Percentiles rank a stretch among this genome's conserved stretches.
Evolutionary conservation across 2,329 filamentous ascomycete genomes (phyloP).

Genomic region (Diaporthe ampelina): DNA sequence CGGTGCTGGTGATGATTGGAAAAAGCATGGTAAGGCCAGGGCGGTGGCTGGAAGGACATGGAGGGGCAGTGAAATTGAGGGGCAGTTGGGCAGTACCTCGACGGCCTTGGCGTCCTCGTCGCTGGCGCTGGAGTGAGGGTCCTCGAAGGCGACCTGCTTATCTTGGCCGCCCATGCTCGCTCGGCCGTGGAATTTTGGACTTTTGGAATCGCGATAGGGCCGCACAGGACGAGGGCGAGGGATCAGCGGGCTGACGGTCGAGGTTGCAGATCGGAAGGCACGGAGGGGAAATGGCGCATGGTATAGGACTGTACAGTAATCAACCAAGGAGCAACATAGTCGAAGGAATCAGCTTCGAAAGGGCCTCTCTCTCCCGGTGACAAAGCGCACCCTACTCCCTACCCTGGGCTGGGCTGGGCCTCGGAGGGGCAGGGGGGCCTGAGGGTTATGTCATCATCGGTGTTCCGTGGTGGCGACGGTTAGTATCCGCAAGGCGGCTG

Average conservation of each 20-base stretch:
- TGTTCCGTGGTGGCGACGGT: not conserved
- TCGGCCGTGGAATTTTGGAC: not conserved
- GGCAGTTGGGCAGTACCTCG: constrained; percentile 58
- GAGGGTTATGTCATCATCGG: constrained; percentile 31
- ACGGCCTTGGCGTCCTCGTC: constrained; percentile 66
- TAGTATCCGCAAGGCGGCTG: not conserved
- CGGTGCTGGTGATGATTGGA: not conserved
- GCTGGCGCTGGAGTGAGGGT: constrained; percentile 59
- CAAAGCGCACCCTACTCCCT: constrained; percentile 5
- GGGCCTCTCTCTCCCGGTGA: not conserved
- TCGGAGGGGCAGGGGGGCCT: not conserved
- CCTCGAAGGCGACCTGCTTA: constrained; percentile 48
- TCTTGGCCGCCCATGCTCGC: constrained; percentile 42
- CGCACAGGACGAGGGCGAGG: not conserved
- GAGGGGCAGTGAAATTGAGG: constrained; percentile 9
- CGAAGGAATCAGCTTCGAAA: not conserved
- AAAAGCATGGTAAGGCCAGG: no score
- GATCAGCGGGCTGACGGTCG: constrained; percentile 25
- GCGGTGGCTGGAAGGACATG: not conserved
- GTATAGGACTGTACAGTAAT: constrained; percentile 16
- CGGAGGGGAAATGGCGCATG: constrained; percentile 18
- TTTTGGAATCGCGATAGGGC: not conserved
- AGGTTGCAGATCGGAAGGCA: constrained; percentile 22
- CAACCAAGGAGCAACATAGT: not conserved
- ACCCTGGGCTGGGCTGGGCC: not conserved